Evolutionary conservation across 495 filamentous ascomycete genomes (phyloP).

Genomic region (Lophium mytilinum): DNA sequence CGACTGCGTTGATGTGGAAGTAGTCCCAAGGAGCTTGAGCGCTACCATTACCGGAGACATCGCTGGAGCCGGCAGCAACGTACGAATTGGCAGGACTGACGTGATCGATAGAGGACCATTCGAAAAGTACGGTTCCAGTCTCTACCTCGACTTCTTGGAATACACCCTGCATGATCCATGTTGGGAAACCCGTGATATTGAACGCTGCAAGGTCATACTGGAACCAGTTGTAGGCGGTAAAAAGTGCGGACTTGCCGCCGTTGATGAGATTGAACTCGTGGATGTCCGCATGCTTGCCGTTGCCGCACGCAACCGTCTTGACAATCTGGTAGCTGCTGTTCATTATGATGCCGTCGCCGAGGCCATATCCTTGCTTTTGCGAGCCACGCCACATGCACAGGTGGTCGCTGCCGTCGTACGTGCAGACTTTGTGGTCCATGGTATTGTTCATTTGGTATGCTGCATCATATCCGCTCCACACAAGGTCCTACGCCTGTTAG

Average conservation of each 20-base stretch:
- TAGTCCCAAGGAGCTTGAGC: constrained; percentile 3
- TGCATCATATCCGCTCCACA: constrained; percentile 12
- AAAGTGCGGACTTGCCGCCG: constrained; percentile 8
- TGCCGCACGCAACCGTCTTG: constrained; percentile 2
- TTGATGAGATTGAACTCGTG: constrained; percentile 27
- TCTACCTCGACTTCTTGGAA: constrained; percentile 41
- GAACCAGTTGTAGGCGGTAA: constrained; percentile 1
- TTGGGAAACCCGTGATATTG: constrained; percentile 16
- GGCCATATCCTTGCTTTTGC: constrained; percentile 2
- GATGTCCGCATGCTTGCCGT: constrained; percentile 19
- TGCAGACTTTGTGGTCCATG: constrained; percentile 10
- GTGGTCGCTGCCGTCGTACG: constrained; percentile 6
- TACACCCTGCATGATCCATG: constrained; percentile 40
- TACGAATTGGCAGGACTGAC: constrained; percentile 11
- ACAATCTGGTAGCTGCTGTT: constrained; percentile 9
- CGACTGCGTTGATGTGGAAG: constrained; percentile 24
- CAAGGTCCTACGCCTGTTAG: constrained; percentile 4
- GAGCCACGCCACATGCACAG: constrained; percentile 3
- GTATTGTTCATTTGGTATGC: background rate
- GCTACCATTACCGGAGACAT: constrained; percentile 2
- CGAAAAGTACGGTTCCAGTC: constrained; percentile 37
- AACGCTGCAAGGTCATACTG: constrained; percentile 16
- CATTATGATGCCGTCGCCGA: constrained; percentile 7
- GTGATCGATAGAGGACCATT: constrained; percentile 36
- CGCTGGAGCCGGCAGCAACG: background rate